Percentiles rank a stretch among this genome's conserved stretches.
Evolutionary conservation across 2,329 filamentous ascomycete genomes (phyloP).

Genomic region (Sclerotiophoma versabilis): DNA sequence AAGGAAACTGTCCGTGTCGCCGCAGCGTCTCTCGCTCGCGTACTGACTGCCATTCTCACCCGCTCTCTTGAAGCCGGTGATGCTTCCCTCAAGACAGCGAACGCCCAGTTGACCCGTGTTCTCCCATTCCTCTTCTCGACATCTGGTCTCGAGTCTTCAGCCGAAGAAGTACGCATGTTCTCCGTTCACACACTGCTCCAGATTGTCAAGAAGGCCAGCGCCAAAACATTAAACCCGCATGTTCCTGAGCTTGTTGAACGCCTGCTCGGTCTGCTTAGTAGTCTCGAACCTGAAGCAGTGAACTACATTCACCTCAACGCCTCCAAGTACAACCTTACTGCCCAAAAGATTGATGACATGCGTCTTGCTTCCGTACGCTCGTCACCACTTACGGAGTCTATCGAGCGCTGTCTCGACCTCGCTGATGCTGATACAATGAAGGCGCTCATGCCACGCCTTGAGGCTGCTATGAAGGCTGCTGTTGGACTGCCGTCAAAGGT

Average conservation of each 20-base stretch:
- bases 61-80: constrained; percentile 83
- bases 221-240: constrained; percentile 78
- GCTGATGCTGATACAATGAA: constrained; percentile 81
- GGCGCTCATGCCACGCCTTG: constrained; percentile 73
- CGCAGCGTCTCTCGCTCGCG: constrained; percentile 81
- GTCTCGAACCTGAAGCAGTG: constrained; percentile 85
- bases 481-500: constrained; percentile 95
- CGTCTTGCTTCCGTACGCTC: constrained; percentile 80
- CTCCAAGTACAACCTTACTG: constrained; percentile 80
- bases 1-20: constrained; percentile 86
- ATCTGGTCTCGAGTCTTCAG: constrained; percentile 86
- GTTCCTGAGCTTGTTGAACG: constrained; percentile 82
- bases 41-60: constrained; percentile 83
- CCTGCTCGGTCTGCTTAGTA: constrained; percentile 81
- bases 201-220: constrained; percentile 84
- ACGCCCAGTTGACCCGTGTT: constrained; percentile 82
- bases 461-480: constrained; percentile 81
- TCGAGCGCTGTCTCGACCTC: constrained; percentile 86
- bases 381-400: constrained; percentile 90
- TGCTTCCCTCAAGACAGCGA: constrained; percentile 69
- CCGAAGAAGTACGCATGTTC: constrained; percentile 85
- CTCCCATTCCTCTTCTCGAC: constrained; percentile 90
- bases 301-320: constrained; percentile 94
- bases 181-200: constrained; percentile 81
- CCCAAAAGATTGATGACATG: constrained; percentile 89